Evolutionary conservation across 371 early-diverging fungal genomes (phyloP), one percentile per base, ranked within the genome.

Genomic region (Coemansia sp.): DNA sequence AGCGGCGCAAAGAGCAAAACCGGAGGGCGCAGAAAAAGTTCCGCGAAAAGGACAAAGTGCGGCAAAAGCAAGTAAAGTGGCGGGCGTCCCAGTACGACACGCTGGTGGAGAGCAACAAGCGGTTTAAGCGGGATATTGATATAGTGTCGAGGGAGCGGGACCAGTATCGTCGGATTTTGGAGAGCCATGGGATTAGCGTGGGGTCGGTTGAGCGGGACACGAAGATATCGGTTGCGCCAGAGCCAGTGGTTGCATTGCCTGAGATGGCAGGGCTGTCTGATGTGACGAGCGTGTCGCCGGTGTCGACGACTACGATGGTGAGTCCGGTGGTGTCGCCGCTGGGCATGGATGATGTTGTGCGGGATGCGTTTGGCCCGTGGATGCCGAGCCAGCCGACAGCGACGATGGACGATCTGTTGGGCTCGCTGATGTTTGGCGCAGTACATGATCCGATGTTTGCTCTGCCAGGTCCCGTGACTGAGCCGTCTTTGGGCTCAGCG

Each of bases 21-120:
- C 70, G 78, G 14, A 52, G 78, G n/a, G 78, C 78, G 18, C 78
- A 78, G 65, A 78, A 78, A 21, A 78, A 78, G 78, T 78, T 78
- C 48, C 47, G 78, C 1, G 78, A 78, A 21, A 78, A 78, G 67
- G 78, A 78, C 78, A 78, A 78, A 64, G 78, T 78, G 56, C 78
- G 78, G 14, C 78, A 78, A 54, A 78, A 78, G 64, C 78, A 78
- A 37, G 37, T 78, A 63, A 78, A 78, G 53, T 78, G 78, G 78
- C 74, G 77, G 4, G 78, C 78, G 14, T 64, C 74, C 37, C 78
- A 78, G 67, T 78, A 78, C 64, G 78, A 78, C 40, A 52, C 55
- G n/a, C 44, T 78, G 7, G 78, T 75, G 1, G 75, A 68, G 30
- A 37, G 52, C 21, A 78, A 73, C 47, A 78, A 78, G 78, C 58